Percentiles rank a stretch among this genome's conserved stretches.
phyloP scores from a whole-genome alignment of 345 rosid genomes.

The rapeseed (Brassica napus) region DNA sequence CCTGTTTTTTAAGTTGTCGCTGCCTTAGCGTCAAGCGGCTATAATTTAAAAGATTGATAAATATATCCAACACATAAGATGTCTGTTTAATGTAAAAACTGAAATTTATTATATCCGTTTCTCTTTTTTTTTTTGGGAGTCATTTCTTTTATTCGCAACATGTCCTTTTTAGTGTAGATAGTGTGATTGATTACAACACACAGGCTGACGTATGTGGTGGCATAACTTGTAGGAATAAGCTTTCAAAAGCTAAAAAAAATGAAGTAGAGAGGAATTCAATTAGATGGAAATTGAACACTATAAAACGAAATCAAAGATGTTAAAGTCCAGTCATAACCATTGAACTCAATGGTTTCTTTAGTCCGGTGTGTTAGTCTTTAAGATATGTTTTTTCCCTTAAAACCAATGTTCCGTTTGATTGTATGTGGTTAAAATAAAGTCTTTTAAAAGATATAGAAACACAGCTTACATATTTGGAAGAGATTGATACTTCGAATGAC shows the following conservation, averaged over 20 bases:
- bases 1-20: no score
- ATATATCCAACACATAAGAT: slow-evolving; percentile 7
- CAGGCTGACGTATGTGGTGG: slow-evolving; percentile 10
- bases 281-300: not conserved
- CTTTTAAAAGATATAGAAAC: no score
- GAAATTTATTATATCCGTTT: not conserved
- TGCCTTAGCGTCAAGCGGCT: no score
- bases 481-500: not conserved
- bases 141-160: not conserved
- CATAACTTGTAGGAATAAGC: not conserved
- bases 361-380: not conserved
- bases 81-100: slow-evolving; percentile 28
- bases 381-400: not conserved
- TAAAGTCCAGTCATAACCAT: not conserved
- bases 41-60: no score
- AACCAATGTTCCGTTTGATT: not conserved
- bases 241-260: not conserved
- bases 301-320: not conserved
- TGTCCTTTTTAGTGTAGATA: not conserved
- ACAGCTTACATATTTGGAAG: not conserved
- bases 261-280: not conserved
- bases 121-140: not conserved
- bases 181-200: not conserved
- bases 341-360: not conserved
- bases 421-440: not conserved